Evolutionary conservation across 345 rosid species (phyloP).

Genomic region (Lagerstroemia speciosa): DNA sequence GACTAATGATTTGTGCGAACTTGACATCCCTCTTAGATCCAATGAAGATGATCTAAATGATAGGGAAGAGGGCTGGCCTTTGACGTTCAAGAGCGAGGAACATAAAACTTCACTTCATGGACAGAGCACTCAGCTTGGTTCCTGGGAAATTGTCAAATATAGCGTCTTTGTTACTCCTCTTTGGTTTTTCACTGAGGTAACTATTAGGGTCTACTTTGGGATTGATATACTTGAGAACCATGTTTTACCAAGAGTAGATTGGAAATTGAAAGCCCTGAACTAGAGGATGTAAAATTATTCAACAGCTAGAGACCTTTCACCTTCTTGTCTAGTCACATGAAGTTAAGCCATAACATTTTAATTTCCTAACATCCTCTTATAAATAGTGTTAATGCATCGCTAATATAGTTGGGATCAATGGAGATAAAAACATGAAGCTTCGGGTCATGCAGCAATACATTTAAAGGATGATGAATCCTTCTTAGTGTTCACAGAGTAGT

Average conservation of each 20-base stretch:
- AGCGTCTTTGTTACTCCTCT: conserved; percentile 53
- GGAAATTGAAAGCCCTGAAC: background rate
- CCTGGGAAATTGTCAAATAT: conserved; percentile 35
- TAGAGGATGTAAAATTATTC: background rate
- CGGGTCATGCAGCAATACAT: background rate
- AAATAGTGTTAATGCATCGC: background rate
- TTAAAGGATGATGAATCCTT: background rate
- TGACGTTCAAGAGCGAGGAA: conserved; percentile 22
- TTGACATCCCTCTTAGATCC: conserved; percentile 33
- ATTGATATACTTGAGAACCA: background rate
- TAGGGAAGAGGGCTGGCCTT: conserved; percentile 41
- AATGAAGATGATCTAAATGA: conserved; percentile 33
- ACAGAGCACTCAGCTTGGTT: conserved; percentile 13
- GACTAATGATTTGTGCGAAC: conserved; percentile 17
- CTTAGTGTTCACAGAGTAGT: background rate
- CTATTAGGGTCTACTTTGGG: background rate
- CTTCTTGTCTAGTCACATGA: background rate
- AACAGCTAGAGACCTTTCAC: background rate
- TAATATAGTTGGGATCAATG: background rate
- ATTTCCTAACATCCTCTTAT: background rate
- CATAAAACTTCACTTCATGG: conserved; percentile 16
- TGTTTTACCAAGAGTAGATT: background rate
- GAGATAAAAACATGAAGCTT: background rate
- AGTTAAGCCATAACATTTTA: background rate
- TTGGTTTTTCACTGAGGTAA: conserved; percentile 63